Evolutionary conservation across 768 basidiomycete species (phyloP).

Genomic region (Kwoniella newhampshirensis): DNA sequence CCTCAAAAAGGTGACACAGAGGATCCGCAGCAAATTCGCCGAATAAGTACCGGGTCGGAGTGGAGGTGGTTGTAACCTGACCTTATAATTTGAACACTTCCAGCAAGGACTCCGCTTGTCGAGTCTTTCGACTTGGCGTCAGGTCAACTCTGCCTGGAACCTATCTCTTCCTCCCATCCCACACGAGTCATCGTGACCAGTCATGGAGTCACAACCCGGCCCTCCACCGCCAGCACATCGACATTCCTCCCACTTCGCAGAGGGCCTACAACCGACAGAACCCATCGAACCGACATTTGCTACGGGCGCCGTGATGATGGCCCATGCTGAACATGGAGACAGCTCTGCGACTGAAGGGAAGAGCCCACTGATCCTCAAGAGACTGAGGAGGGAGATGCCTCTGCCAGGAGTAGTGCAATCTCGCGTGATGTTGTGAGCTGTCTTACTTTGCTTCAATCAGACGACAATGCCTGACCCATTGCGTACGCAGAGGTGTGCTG

Average conservation of each 20-base stretch:
- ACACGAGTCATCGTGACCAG: no score
- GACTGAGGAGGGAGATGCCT: slow-evolving; percentile 20
- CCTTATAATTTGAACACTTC: no score
- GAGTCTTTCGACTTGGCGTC: no score
- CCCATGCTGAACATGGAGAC: slow-evolving; percentile 1
- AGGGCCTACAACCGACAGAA: slow-evolving; percentile 2
- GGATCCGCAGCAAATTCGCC: no score
- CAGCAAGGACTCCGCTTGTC: no score
- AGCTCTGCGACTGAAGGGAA: neutral
- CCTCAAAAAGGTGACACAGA: no score
- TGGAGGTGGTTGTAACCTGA: no score
- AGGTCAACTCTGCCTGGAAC: no score
- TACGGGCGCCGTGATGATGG: slow-evolving; percentile 8
- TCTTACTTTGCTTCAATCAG: neutral
- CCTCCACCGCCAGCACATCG: neutral
- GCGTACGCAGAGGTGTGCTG: slow-evolving; percentile 20
- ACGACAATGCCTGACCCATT: neutral
- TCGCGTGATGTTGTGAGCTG: slow-evolving; percentile 26
- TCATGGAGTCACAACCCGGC: neutral
- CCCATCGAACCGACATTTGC: slow-evolving; percentile 17
- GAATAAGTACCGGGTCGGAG: no score
- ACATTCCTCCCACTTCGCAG: no score
- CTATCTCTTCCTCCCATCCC: no score
- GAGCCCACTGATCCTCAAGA: slow-evolving; percentile 14
- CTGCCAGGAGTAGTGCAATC: slow-evolving; percentile 16